phyloP scores from a whole-genome alignment of 2,329 filamentous ascomycete genomes.

The Cladosporium sp. region DNA sequence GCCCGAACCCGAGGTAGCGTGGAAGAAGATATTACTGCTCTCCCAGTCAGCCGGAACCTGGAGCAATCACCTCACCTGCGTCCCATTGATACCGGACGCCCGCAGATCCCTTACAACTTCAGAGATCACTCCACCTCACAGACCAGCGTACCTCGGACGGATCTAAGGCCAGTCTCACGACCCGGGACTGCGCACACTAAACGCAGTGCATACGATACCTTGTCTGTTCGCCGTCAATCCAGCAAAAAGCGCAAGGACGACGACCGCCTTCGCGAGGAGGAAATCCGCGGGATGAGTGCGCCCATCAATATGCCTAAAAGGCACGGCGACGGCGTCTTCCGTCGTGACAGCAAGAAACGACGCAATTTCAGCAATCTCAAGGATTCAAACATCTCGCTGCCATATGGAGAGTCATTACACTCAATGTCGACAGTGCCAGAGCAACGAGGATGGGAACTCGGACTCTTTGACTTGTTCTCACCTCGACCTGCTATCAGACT shows the following conservation, averaged over 20 bases:
- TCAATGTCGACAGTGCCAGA: conserved; percentile 78
- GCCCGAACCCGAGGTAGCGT: conserved; percentile 32
- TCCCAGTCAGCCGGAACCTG: conserved; percentile 43
- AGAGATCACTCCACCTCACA: conserved; percentile 32
- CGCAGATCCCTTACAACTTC: conserved; percentile 48
- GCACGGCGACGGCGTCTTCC: conserved; percentile 49
- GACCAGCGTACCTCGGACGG: conserved; percentile 30
- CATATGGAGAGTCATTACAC: conserved; percentile 70
- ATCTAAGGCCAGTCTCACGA: conserved; percentile 26
- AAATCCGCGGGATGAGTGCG: conserved; percentile 82
- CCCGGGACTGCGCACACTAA: conserved; percentile 40
- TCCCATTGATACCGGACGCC: conserved; percentile 41
- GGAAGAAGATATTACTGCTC: conserved; percentile 48
- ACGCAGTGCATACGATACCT: conserved; percentile 46
- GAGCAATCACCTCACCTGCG: conserved; percentile 51
- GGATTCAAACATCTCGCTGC: conserved; percentile 71
- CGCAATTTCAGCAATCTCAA: conserved; percentile 57
- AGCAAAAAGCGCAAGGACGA: conserved; percentile 72
- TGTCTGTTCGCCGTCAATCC: conserved; percentile 66
- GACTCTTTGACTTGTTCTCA: conserved; percentile 75
- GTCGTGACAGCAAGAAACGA: conserved; percentile 66
- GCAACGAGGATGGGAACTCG: conserved; percentile 75
- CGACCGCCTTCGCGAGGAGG: conserved; percentile 77
- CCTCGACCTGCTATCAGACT: conserved; percentile 82
- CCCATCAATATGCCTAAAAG: conserved; percentile 63